phyloP scores from a whole-genome alignment of 208 protist species.

The Crithidia fasciculata region DNA sequence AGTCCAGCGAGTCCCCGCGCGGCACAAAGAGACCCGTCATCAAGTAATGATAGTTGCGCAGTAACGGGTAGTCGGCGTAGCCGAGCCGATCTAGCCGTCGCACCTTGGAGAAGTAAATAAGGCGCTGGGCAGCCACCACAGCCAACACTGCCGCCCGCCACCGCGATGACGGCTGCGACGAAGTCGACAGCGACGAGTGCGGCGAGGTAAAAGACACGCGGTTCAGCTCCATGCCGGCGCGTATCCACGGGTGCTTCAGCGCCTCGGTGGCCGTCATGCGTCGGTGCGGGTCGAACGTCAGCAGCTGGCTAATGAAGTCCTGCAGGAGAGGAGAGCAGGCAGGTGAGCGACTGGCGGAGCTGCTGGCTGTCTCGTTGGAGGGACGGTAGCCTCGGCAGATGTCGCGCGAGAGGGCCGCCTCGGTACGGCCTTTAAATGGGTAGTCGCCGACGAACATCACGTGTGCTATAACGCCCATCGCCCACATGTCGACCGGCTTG shows the following conservation, averaged over 20 bases:
- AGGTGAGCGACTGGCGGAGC: not conserved
- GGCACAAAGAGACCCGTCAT: constrained; percentile 64
- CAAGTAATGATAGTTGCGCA: constrained; percentile 73
- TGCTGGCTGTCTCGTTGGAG: not conserved
- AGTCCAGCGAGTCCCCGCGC: constrained; percentile 43
- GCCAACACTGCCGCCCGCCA: constrained; percentile 58
- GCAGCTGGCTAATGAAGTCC: constrained; percentile 84
- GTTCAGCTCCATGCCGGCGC: constrained; percentile 43
- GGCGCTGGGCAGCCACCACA: constrained; percentile 69
- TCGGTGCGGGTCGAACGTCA: constrained; percentile 67
- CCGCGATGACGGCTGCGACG: constrained; percentile 24
- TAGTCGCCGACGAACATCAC: constrained; percentile 80
- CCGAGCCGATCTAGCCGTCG: constrained; percentile 52
- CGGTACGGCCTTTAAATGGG: constrained; percentile 70
- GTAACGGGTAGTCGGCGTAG: constrained; percentile 42
- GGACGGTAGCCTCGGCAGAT: constrained; percentile 51
- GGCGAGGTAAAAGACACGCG: constrained; percentile 19
- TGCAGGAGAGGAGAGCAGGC: constrained; percentile 38
- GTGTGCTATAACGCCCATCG: constrained; percentile 89
- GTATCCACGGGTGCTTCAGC: constrained; percentile 87
- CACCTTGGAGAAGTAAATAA: constrained; percentile 63
- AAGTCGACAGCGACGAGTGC: not conserved
- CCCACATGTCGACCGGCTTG: constrained; percentile 93
- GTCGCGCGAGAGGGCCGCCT: constrained; percentile 40
- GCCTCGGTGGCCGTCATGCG: constrained; percentile 86